These are phyloP conservation scores for Populus hybrid DNA, from an alignment of 441 rosid genomes.

Conservation along the genomic window DNA sequence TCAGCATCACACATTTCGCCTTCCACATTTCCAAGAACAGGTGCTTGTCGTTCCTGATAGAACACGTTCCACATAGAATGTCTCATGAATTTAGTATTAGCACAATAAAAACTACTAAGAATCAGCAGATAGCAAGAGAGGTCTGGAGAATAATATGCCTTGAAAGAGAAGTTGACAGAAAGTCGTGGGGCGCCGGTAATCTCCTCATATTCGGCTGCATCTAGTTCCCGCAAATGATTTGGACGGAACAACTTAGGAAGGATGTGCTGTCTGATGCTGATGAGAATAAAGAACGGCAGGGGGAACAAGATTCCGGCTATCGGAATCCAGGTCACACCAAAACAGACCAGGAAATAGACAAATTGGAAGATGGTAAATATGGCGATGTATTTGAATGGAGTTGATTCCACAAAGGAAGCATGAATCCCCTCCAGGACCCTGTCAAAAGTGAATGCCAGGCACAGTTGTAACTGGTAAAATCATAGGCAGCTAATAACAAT, in stretches of 20 bases:
- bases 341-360: conserved; percentile 44
- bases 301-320: conserved; percentile 57
- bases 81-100: neutral
- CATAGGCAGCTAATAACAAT: neutral
- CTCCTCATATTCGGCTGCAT: conserved; percentile 60
- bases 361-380: conserved; percentile 49
- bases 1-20: conserved; percentile 44
- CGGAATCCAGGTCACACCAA: conserved; percentile 60
- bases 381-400: conserved; percentile 43
- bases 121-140: neutral
- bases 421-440: conserved; percentile 49
- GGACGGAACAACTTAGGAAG: conserved; percentile 44
- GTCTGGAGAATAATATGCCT: conserved; percentile 15
- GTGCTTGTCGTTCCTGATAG: conserved; percentile 18
- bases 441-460: neutral
- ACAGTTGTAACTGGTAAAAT: neutral
- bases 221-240: conserved; percentile 40
- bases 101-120: neutral
- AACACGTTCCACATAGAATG: neutral
- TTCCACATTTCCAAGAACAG: conserved; percentile 20
- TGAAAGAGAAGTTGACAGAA: conserved; percentile 32
- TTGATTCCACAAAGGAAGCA: conserved; percentile 54
- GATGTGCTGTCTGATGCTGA: conserved; percentile 39
- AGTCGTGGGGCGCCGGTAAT: conserved; percentile 26
- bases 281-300: conserved; percentile 53